A percentile compares a stretch with the other conserved stretches of the same genome.
Evolutionary conservation across 2,329 filamentous ascomycete genomes (phyloP).

Genomic region (Emydomyces testavorans): DNA sequence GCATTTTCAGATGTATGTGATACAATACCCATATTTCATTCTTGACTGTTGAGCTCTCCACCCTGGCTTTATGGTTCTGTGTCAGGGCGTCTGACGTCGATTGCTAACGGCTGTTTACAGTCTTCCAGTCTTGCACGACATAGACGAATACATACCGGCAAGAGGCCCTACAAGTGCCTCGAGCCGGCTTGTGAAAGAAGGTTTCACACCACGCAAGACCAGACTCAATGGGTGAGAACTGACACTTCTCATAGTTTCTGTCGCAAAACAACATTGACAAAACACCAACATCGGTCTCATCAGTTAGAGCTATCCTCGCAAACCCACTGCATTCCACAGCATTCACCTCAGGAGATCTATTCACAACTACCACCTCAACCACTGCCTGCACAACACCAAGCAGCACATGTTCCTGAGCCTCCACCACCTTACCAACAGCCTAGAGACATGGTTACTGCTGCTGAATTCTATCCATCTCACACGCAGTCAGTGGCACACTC

Average conservation of each 20-base stretch:
- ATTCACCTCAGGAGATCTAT: constrained; percentile 11
- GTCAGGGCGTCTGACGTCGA: neutral
- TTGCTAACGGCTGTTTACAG: constrained; percentile 14
- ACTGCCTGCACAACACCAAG: constrained; percentile 4
- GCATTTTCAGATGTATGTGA: constrained; percentile 35
- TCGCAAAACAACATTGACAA: constrained; percentile 19
- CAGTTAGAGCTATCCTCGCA: constrained; percentile 13
- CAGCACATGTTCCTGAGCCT: constrained; percentile 3
- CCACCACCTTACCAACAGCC: constrained; percentile 6
- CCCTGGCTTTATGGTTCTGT: neutral
- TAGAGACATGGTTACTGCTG: constrained; percentile 4
- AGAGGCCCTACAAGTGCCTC: constrained; percentile 18
- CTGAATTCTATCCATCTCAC: constrained; percentile 13
- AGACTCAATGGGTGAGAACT: neutral
- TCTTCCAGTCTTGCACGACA: constrained; percentile 20
- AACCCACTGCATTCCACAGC: constrained; percentile 8
- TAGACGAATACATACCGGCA: constrained; percentile 19
- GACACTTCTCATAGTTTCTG: constrained; percentile 15
- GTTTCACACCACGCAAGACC: constrained; percentile 6
- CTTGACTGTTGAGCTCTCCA: neutral
- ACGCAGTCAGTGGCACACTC: constrained; percentile 13
- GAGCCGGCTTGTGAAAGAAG: constrained; percentile 18
- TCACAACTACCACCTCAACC: constrained; percentile 12
- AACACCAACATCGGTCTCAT: constrained; percentile 19
- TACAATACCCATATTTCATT: constrained; percentile 9